A percentile compares a stretch with the other conserved stretches of the same genome.
These are phyloP conservation scores for Fusarium poae DNA, from an alignment of 2,329 filamentous ascomycete genomes.

Conservation along the genomic window DNA sequence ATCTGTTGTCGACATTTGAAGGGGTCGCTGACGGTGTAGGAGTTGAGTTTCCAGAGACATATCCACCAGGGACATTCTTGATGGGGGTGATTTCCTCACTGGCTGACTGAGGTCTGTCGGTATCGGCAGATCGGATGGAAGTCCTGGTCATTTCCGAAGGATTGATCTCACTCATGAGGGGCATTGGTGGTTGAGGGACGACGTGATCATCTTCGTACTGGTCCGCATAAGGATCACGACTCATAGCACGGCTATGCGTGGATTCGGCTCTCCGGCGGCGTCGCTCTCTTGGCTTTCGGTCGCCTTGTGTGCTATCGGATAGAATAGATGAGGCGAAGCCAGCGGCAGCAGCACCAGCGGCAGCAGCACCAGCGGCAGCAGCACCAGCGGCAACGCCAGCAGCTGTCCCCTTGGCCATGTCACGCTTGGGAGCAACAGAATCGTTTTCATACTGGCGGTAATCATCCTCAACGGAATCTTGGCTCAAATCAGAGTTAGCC, in stretches of 20 bases:
- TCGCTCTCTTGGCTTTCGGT: conserved; percentile 64
- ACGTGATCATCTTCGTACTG: conserved; percentile 69
- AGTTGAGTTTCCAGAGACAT: conserved; percentile 71
- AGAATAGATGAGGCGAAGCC: conserved; percentile 53
- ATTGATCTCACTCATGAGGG: conserved; percentile 86
- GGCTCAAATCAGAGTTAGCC: conserved; percentile 63
- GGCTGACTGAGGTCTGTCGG: conserved; percentile 78
- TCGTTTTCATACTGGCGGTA: conserved; percentile 55
- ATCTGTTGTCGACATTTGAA: conserved; percentile 67
- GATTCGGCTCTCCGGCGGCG: conserved; percentile 66
- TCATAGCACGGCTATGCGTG: conserved; percentile 59
- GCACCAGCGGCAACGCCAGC: no score
- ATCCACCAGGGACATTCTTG: conserved; percentile 72
- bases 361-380: conserved; percentile 59
- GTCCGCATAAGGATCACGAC: conserved; percentile 61
- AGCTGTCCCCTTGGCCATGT: conserved; percentile 61
- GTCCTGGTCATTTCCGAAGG: conserved; percentile 89
- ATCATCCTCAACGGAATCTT: conserved; percentile 60
- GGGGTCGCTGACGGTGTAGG: conserved; percentile 72
- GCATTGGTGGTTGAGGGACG: conserved; percentile 80
- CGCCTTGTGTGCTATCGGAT: conserved; percentile 60
- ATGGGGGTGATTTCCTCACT: conserved; percentile 72
- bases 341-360: conserved; percentile 60
- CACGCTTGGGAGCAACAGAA: conserved; percentile 60
- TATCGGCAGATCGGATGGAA: conserved; percentile 86